phyloP scores from a whole-genome alignment of 257 asterid species.

The Nicotiana tomentosiformis region DNA sequence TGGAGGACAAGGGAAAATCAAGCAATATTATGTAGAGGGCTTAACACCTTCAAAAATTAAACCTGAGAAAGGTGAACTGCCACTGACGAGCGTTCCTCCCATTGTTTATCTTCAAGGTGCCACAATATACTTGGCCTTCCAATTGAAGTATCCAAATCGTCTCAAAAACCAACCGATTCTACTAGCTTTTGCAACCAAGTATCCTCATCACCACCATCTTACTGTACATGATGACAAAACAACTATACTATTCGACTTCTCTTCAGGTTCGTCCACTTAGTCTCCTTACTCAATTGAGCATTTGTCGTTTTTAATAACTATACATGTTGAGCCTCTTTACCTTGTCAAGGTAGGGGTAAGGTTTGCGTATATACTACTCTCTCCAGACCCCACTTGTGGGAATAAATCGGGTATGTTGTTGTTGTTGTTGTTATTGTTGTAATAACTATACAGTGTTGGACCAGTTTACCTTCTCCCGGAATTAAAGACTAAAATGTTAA shows the following conservation, averaged over 20 bases:
- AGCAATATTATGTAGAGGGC: conserved; percentile 10
- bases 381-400: no score
- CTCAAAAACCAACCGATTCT: conserved; percentile 7
- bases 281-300: not conserved
- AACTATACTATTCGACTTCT: conserved; percentile 54
- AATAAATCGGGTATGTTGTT: no score
- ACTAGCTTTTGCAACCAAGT: conserved; percentile 6
- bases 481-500: not conserved
- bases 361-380: no score
- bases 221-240: conserved; percentile 79
- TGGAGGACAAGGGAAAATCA: conserved; percentile 1
- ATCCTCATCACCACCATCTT: conserved; percentile 74
- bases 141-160: conserved; percentile 8
- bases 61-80: conserved; percentile 68
- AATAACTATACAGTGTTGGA: not conserved
- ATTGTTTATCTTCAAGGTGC: not conserved
- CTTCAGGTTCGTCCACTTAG: conserved; percentile 43
- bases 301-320: not conserved
- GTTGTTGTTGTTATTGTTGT: no score
- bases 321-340: not conserved
- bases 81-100: conserved; percentile 24
- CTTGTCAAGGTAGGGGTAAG: no score
- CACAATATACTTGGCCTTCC: conserved; percentile 15
- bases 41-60: conserved; percentile 61
- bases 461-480: not conserved